Evolutionary conservation across 176 grass and related monocot species (phyloP).

Genomic region (Lolium rigidum): DNA sequence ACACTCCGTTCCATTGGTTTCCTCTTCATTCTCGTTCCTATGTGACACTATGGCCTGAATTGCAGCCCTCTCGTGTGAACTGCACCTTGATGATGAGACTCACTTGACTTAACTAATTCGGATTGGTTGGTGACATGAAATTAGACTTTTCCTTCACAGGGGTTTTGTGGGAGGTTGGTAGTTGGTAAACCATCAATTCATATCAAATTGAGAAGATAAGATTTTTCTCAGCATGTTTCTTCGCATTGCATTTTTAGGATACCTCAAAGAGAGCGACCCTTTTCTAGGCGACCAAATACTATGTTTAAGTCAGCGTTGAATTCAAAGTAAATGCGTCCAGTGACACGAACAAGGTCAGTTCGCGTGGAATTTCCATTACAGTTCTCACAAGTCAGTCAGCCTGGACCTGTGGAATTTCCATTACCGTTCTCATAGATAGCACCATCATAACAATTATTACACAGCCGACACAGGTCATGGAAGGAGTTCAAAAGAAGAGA

Average conservation of each 20-base stretch:
- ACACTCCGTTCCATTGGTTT: too few relatives aligned
- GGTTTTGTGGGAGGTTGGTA: too few relatives aligned
- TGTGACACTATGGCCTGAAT: neutral
- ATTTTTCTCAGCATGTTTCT: neutral
- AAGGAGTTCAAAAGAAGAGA: neutral
- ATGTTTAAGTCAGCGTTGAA: neutral
- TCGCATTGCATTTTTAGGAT: too few relatives aligned
- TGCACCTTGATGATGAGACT: neutral
- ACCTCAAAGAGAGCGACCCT: neutral
- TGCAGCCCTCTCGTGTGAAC: neutral
- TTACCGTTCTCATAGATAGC: constrained; percentile 11
- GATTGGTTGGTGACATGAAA: too few relatives aligned
- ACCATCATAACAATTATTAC: neutral
- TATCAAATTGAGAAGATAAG: too few relatives aligned
- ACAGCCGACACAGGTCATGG: neutral
- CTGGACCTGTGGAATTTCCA: neutral
- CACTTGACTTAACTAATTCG: too few relatives aligned
- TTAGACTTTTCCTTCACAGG: too few relatives aligned
- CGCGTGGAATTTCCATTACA: neutral
- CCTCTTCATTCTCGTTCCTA: neutral
- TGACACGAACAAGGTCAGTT: neutral
- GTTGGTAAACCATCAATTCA: too few relatives aligned
- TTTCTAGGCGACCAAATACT: neutral
- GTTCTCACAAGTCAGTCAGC: neutral
- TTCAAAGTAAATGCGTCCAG: neutral